Conservation (phyloP, 495 filamentous ascomycete species). For the Usnea hakonensis region DNA sequence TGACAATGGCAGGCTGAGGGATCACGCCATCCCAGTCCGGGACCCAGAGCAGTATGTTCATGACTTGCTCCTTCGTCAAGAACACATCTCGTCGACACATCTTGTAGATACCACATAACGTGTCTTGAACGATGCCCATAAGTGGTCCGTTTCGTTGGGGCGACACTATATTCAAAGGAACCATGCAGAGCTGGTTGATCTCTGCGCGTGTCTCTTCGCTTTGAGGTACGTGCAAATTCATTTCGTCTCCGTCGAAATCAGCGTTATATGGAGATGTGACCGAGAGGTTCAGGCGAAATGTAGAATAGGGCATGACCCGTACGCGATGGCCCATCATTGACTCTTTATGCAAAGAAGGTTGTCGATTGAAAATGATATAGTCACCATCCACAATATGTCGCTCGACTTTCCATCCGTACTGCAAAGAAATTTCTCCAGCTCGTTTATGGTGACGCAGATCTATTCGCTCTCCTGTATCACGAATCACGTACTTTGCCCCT, state of each 20-base stretch:
- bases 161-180: constrained; percentile 94
- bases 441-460: constrained; percentile 88
- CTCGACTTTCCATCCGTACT: constrained; percentile 98
- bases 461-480: constrained; percentile 83
- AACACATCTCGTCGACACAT: constrained; percentile 89
- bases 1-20: constrained; percentile 81
- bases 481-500: constrained; percentile 90
- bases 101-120: constrained; percentile 93
- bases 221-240: constrained; percentile 99
- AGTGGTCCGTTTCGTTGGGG: constrained; percentile 93
- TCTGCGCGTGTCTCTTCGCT: constrained; percentile 93
- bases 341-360: constrained; percentile 97
- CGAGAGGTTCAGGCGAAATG: constrained; percentile 92
- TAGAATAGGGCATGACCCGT: constrained; percentile 96
- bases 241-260: constrained; percentile 99
- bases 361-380: constrained; percentile 98
- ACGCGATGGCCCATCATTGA: constrained; percentile 99
- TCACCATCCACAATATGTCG: constrained; percentile 92
- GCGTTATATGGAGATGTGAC: constrained; percentile 99
- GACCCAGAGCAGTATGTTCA: constrained; percentile 95
- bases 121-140: constrained; percentile 99
- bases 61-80: constrained; percentile 78
- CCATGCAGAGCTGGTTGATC: constrained; percentile 86
- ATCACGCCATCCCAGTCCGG: constrained; percentile 95
- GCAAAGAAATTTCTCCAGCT: constrained; percentile 69